Base-by-base conservation (phyloP, 768 basidiomycete genomes). In the Suillus alpinus region DNA sequence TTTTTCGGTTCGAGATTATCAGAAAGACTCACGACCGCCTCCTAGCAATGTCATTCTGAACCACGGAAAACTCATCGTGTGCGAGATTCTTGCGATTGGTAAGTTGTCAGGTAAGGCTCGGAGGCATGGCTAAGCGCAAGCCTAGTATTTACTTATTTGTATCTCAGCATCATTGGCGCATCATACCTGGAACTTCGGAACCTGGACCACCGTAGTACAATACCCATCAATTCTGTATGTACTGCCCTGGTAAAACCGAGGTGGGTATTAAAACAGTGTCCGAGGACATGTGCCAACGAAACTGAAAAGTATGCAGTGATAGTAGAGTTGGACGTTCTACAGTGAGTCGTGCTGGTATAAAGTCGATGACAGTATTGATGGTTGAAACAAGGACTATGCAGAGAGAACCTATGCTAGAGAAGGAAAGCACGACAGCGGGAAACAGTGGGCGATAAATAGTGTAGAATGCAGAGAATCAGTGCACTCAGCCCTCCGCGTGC, bases 21-120 rank as follows among this genome's bases (percentile, higher is more conserved):
- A 56, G 59, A 26, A 52, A 46, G 55, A 83, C 85, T 72, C 67
- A 86, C 85, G 67, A 61, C 79, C 77, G 58, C 78, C 60, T 5
- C 84, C 77, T 56, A 75, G 66, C 5, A 78, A 75, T 18, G 81
- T 76, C 65, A 86, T 76, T 69, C 80, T 82, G 65, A 78, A 69
- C 85, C 85, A 87, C 34, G 86, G 86, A 73, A 86, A 86, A 60
- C 73, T 76, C 66, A 85, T 84, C 34, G 46, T 70, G 46, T 43
- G 26, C 20, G 14, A 12, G 16, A 29, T 16, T 37, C 51, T 34
- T 52, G 18, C 2, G 4, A 34, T 36, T 36, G 51, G 34, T 34
- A 23, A 36, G 52, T 37, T 53, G 23, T 37, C 36, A 26, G 10
- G 52, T 55, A 10, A 39, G 16, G 36, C 2, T 23, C 36, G 36